Evolutionary conservation across 305 asterid species (phyloP), one percentile per base, ranked within the genome.

Genomic region (Fraxinus ornus): DNA sequence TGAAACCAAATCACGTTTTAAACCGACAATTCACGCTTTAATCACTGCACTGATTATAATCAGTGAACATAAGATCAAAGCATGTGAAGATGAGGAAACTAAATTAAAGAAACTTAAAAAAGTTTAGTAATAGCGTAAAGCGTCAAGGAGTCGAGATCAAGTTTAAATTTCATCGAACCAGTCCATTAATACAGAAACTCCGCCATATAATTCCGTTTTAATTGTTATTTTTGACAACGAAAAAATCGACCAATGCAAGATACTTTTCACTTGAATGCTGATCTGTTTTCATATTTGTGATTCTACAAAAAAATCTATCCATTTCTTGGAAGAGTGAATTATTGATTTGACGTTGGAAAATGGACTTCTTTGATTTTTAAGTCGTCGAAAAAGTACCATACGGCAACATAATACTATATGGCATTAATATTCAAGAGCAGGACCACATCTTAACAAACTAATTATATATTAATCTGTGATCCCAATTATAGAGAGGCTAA

Each of bases 81-180:
- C 81, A 79, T 87, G 93, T 87, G 92, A 81, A 55, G 24, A 10
- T 15, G 55, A 47, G 13, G 10, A 5, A 85, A 77, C 28, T 57
- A 60, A 49, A 49, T 49, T 55, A 55, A 55, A 55, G 8, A 5
- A 55, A 52, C 22, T 4, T 5, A 37, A 37, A 84, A 9, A 52
- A 1, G 24, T 5, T 4, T 60, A 7, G 30, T 0, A 49, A 66
- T 66, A 68, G 24, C 24, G 41, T 77, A 78, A 76, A 81, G 76
- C 72, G 55, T 39, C 84, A 62, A 44, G 36, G 77, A 22, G 26
- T 39, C 9, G 3, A 47, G 21, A 55, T n/a, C 77, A 70, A 75
- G 75, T 22, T 9, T 8, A 41, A 26, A 30, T 26, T 73, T 7
- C 70, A 60, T 60, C 1, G 26, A n/a, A 55, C 57, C n/a, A 0